A percentile compares a stretch with the other conserved stretches of the same genome.
These are phyloP conservation scores for Solanum chiquidenum DNA, from an alignment of 257 asterid species.

Conservation along the genomic window DNA sequence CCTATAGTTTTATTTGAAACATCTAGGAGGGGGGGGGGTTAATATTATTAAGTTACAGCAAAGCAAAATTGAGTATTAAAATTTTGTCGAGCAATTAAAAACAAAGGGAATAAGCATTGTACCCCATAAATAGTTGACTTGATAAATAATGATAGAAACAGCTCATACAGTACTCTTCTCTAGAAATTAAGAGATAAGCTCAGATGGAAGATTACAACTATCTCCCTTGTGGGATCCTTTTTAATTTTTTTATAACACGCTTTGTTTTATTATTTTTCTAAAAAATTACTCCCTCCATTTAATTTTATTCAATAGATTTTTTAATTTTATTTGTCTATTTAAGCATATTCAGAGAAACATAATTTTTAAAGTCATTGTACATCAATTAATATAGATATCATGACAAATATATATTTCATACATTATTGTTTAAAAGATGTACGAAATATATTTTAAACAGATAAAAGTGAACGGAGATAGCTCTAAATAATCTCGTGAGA, in stretches of 20 bases:
- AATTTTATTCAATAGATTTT: neutral
- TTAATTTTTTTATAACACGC: neutral
- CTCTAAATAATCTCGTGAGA: neutral
- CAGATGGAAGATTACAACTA: slow-evolving; percentile 41
- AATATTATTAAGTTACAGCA: slow-evolving; percentile 19
- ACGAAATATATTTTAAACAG: neutral
- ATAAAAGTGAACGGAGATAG: neutral
- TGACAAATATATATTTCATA: neutral
- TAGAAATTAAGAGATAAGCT: slow-evolving; percentile 8
- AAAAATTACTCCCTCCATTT: neutral
- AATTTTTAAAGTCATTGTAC: neutral
- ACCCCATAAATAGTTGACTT: slow-evolving; percentile 41
- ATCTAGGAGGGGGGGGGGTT: neutral
- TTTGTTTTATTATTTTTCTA: neutral
- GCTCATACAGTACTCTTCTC: slow-evolving; percentile 23
- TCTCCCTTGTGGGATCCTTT: slow-evolving; percentile 45
- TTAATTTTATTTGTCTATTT: no score
- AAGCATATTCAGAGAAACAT: neutral
- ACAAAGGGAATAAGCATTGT: slow-evolving; percentile 4
- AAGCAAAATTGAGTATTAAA: slow-evolving; percentile 15
- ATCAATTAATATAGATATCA: neutral
- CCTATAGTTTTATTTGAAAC: neutral
- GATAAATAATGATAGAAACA: slow-evolving; percentile 22
- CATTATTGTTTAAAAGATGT: neutral
- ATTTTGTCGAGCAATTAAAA: neutral